Evolutionary conservation across 2,329 filamentous ascomycete species (phyloP).

Genomic region (Sphaceloma murrayae): DNA sequence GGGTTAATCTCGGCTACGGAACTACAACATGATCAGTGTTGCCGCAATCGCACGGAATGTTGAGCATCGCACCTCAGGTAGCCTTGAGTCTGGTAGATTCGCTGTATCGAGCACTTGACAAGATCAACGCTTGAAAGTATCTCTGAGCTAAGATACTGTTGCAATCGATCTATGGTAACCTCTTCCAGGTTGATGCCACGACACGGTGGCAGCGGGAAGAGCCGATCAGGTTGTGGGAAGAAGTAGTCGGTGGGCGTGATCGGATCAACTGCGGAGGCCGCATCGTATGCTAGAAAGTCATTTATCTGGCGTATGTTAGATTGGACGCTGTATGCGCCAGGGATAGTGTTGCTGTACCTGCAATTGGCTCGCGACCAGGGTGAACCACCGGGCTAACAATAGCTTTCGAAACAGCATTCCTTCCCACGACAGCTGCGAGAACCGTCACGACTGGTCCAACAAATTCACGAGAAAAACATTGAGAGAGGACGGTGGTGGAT

Average conservation of each 20-base stretch:
- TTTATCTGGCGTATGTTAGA: no score
- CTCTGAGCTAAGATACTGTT: constrained; percentile 46
- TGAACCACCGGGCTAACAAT: background rate
- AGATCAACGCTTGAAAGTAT: constrained; percentile 50
- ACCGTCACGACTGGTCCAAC: no score
- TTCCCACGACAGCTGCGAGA: no score
- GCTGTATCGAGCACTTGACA: constrained; percentile 52
- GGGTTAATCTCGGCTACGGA: constrained; percentile 58
- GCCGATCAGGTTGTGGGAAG: background rate
- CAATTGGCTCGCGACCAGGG: background rate
- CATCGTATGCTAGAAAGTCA: constrained; percentile 9
- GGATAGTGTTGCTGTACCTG: no score
- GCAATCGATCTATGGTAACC: constrained; percentile 59
- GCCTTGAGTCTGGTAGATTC: constrained; percentile 52
- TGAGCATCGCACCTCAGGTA: constrained; percentile 50
- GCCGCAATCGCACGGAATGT: background rate
- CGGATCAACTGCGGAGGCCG: constrained; percentile 1
- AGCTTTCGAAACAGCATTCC: background rate
- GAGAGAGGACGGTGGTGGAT: no score
- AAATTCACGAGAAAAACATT: no score
- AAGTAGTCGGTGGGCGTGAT: background rate
- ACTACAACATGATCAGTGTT: constrained; percentile 15
- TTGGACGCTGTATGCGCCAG: no score
- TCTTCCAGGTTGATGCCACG: constrained; percentile 55
- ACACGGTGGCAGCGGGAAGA: constrained; percentile 57